Conservation (phyloP, 2,329 filamentous ascomycete genomes). For the Diaporthe caulivora region DNA sequence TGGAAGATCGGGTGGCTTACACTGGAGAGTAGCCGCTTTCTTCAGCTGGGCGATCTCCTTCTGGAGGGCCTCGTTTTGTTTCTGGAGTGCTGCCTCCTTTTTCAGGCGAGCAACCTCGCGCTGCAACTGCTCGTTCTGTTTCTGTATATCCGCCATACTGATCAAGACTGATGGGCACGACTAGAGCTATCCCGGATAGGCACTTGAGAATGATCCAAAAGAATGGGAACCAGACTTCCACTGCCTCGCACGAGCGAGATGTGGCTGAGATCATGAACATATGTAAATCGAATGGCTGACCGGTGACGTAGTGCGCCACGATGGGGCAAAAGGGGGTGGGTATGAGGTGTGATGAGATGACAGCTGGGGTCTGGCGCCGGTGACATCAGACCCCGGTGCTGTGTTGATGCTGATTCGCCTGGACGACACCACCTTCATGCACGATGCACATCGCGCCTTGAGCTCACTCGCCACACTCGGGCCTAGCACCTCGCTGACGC, state of each 20-base stretch:
- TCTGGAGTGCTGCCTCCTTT: conserved; percentile 26
- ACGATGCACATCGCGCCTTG: conserved; percentile 32
- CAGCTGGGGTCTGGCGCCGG: conserved; percentile 28
- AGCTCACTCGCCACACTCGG: conserved; percentile 35
- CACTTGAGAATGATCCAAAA: not conserved
- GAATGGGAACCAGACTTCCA: not conserved
- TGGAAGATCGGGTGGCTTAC: conserved; percentile 29
- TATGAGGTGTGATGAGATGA: conserved; percentile 22
- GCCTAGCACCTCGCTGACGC: conserved; percentile 29
- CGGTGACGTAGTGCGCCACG: conserved; percentile 33
- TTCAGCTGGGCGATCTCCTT: conserved; percentile 36
- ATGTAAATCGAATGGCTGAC: conserved; percentile 16
- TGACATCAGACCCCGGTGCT: conserved; percentile 30
- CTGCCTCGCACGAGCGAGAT: not conserved
- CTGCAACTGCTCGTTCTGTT: conserved; percentile 23
- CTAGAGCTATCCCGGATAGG: not conserved
- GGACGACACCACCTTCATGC: conserved; percentile 29
- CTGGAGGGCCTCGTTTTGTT: conserved; percentile 29
- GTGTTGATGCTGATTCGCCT: conserved; percentile 29
- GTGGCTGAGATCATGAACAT: conserved; percentile 29
- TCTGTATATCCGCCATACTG: conserved; percentile 34
- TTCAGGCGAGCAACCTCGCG: conserved; percentile 37
- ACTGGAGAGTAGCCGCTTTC: conserved; percentile 31
- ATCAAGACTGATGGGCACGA: not conserved
- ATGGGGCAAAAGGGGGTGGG: not conserved